Evolutionary conservation across 2,329 filamentous ascomycete genomes (phyloP).

Genomic region (Coleophoma crateriformis): DNA sequence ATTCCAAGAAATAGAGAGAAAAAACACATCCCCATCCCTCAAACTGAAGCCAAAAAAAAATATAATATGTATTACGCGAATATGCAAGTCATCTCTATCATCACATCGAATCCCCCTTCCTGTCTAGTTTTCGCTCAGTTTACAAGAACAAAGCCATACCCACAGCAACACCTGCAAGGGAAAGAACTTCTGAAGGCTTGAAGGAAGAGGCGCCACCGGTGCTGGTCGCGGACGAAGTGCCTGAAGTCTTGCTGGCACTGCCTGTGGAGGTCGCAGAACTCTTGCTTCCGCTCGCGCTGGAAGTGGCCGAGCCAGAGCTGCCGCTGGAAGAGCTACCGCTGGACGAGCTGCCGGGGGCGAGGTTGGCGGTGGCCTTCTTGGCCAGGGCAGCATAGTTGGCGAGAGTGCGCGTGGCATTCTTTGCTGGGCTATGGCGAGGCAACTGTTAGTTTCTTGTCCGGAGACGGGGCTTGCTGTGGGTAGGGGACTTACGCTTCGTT

Average conservation of each 20-base stretch:
- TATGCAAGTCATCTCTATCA: no score
- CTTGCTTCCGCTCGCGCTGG: constrained; percentile 1
- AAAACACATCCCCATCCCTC: not conserved
- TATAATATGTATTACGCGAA: not conserved
- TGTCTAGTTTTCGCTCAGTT: not conserved
- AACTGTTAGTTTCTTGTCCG: not conserved
- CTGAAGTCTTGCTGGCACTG: not conserved
- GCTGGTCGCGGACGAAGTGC: not conserved
- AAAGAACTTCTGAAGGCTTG: not conserved
- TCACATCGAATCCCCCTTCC: not conserved
- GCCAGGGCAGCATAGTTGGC: constrained; percentile 30
- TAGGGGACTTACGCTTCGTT: constrained; percentile 41
- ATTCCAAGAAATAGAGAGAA: not conserved
- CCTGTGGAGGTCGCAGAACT: constrained; percentile 2
- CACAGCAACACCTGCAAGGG: constrained; percentile 8
- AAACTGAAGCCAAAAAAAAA: not conserved
- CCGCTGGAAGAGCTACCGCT: constrained; percentile 5
- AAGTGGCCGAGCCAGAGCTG: constrained; percentile 4
- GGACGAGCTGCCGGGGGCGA: constrained; percentile 28
- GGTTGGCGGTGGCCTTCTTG: constrained; percentile 30
- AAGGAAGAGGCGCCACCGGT: not conserved
- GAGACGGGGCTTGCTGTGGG: constrained; percentile 1
- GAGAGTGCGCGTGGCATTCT: constrained; percentile 48
- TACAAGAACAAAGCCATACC: constrained; percentile 13
- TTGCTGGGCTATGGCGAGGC: constrained; percentile 19